Evolutionary conservation across 768 basidiomycete species (phyloP), one percentile per base, ranked within the genome.

Genomic region (Pulveroboletus frians): DNA sequence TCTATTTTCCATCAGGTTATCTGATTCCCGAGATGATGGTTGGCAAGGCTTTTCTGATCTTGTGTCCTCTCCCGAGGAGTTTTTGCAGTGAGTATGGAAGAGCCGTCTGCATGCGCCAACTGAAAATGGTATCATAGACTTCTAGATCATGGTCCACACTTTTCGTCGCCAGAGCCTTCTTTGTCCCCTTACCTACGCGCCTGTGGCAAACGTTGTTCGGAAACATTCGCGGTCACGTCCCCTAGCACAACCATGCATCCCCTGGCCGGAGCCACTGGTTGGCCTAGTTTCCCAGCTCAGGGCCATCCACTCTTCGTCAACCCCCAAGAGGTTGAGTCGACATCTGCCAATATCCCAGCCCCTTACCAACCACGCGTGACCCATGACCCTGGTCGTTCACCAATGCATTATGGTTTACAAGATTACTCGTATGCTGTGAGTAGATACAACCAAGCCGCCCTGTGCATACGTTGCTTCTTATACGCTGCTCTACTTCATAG

Each of bases 111-210:
- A 14, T 5, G 31, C 31, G 1, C 14, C 13, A 5, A 6, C 34
- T 51, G 10, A 58, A 13, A 0, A 1, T 6, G 14, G 14, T 8
- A 3, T 5, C 9, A 26, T 23, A 60, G 57, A 5, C 14, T 23
- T 27, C 47, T 35, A 6, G 45, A 21, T 4, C 3, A 1, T n/a
- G 20, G 14, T 13, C 14, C 8, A 3, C n/a, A n/a, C 10, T 11
- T 15, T 20, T 5, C 1, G 2, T n/a, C 0, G 18, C 3, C 10
- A 29, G 44, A 29, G 6, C 13, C 32, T 9, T 17, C 29, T 29
- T 9, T 18, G 2, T 2, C 11, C 2, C 5, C 1, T 21, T 4
- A n/a, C 27, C 18, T 18, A 11, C 17, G 15, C n/a, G 3, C 23
- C 10, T 6, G 9, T 7, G 13, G 9, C 3, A 27, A n/a, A 11